These are phyloP conservation scores for Pseudogymnoascus sp. DNA, from an alignment of 2,329 filamentous ascomycete species.

Conservation along the genomic window DNA sequence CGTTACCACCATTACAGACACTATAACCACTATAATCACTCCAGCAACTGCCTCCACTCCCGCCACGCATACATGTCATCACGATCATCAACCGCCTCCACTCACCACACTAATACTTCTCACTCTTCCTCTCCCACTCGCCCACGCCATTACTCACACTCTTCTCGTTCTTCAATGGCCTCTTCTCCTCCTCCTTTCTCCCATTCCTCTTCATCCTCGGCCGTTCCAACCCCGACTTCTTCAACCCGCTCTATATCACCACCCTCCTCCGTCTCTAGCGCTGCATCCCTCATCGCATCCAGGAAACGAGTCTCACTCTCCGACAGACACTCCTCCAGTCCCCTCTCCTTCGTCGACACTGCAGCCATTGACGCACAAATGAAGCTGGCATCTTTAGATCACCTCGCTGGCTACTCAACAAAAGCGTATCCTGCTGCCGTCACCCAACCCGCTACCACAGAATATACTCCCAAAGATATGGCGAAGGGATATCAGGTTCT, in stretches of 20 bases:
- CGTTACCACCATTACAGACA: not conserved
- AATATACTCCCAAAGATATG: constrained; percentile 43
- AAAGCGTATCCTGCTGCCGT: constrained; percentile 45
- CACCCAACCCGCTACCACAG: constrained; percentile 44
- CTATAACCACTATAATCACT: not conserved
- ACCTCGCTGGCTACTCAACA: constrained; percentile 52
- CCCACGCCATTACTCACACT: constrained; percentile 20
- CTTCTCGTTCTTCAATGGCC: constrained; percentile 23
- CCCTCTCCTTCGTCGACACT: constrained; percentile 49
- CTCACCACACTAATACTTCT: constrained; percentile 15
- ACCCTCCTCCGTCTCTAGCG: constrained; percentile 7
- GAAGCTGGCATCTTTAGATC: constrained; percentile 52
- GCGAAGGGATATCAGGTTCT: constrained; percentile 55
- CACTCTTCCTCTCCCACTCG: constrained; percentile 22
- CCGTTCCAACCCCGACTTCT: constrained; percentile 6
- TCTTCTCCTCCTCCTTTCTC: not conserved
- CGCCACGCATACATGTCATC: not conserved
- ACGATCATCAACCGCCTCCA: constrained; percentile 1
- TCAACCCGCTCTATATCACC: constrained; percentile 10
- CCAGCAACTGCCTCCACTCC: not conserved
- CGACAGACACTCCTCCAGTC: constrained; percentile 30
- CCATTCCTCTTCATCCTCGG: not conserved
- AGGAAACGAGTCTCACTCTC: constrained; percentile 22
- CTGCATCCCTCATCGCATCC: constrained; percentile 20
- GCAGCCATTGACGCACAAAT: constrained; percentile 50